These are phyloP conservation scores for Tulasnella sp. DNA, from an alignment of 768 basidiomycete genomes.

Conservation along the genomic window DNA sequence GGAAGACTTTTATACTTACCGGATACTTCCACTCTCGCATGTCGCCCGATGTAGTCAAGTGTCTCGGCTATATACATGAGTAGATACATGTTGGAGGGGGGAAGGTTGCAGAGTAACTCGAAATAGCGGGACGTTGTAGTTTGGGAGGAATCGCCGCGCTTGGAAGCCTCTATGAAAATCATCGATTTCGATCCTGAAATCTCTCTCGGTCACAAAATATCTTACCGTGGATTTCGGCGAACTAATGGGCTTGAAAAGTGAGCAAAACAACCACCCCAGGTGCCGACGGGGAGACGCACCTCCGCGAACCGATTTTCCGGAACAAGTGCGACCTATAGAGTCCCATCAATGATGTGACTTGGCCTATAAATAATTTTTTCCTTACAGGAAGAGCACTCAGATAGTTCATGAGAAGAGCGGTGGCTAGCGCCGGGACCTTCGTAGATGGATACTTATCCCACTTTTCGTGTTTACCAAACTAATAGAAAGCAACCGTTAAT, in stretches of 20 bases:
- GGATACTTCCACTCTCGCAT: slow-evolving; percentile 1
- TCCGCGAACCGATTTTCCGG: background rate
- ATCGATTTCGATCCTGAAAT: background rate
- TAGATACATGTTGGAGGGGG: slow-evolving; percentile 13
- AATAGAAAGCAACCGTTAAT: background rate
- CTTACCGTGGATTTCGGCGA: background rate
- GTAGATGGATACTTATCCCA: background rate
- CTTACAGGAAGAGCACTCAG: background rate
- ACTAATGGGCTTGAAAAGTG: background rate
- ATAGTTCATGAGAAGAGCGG: background rate
- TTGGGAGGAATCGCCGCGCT: background rate
- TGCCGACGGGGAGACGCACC: background rate
- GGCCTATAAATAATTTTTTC: too few relatives aligned
- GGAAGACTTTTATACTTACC: background rate
- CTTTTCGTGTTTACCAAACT: slow-evolving; percentile 1
- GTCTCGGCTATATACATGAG: background rate
- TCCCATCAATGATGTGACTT: too few relatives aligned
- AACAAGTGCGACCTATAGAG: background rate
- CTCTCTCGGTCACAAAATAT: background rate
- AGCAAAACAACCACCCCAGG: background rate
- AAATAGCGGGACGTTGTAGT: slow-evolving; percentile 7
- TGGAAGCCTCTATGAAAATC: background rate
- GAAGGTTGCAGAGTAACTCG: slow-evolving; percentile 11
- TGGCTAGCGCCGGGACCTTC: background rate
- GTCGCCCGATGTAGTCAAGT: background rate